Base-by-base conservation (phyloP, 139 green algal species). In the Penium margaritaceum region DNA sequence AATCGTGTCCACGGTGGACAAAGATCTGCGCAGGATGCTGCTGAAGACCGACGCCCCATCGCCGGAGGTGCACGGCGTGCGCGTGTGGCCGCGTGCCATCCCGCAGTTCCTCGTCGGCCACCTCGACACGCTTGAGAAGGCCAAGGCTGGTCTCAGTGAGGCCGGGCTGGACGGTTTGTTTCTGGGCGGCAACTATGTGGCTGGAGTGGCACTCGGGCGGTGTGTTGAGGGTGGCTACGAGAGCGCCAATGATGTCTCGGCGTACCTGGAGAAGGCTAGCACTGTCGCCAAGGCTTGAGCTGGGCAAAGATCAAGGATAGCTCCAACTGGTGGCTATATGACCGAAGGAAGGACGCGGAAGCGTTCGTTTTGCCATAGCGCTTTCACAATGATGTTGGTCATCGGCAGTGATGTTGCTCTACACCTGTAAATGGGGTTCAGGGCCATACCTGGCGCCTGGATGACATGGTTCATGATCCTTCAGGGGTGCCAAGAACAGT, bases 21-120 rank as follows among this genome's bases (percentile, higher is more conserved):
- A 87, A 65, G 94, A 99, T 80, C 67, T 97, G 75, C 86, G 90
- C n/a, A 87, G 82, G 66, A 96, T 97, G 89, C 85, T 97, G 69
- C 27, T 99, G 29, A 94, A 91, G 84, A 74, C 82, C 0, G 88
- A 95, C 62, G 94, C 92, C 0, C 87, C 88, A 2, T 3, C 70
- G 58, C 89, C 94, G 1, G 85, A 84, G 12, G 81, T 87, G 53
- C 84, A 97, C 24, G 94, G 90, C 33, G 79, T 97, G 38, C 84
- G 90, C n/a, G 84, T 94, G 38, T 99, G 94, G 94, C 90, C 86
- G 12, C 86, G 86, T 19, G 94, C 94, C 75, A 98, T 98, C 81
- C 94, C 94, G 0, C 94, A 99, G 79, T 99, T 99, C 86, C 96
- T 96, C 75, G 53, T 98, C 9, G 93, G 89, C 9, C 93, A 98